These are phyloP conservation scores for Scheffersomyces titani DNA, from an alignment of 1,139 yeast species.

Conservation along the genomic window DNA sequence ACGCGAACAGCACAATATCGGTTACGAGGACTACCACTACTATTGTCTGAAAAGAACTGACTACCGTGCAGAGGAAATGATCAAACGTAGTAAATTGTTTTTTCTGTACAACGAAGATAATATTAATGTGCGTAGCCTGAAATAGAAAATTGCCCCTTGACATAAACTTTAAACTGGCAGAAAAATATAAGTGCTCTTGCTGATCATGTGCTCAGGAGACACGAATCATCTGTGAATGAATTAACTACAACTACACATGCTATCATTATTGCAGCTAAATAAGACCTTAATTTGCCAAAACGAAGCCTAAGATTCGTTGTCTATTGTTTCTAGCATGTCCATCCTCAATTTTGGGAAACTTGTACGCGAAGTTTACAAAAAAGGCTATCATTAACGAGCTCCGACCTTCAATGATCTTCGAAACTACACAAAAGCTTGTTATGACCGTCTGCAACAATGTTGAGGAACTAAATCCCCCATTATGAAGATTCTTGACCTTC, in stretches of 20 bases:
- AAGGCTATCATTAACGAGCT: background rate
- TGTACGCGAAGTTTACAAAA: background rate
- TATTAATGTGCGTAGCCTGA: background rate
- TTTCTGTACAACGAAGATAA: background rate
- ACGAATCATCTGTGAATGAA: background rate
- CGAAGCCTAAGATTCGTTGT: background rate
- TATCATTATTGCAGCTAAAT: background rate
- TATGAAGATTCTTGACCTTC: background rate
- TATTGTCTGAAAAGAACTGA: background rate
- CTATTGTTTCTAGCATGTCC: background rate
- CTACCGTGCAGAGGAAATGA: background rate
- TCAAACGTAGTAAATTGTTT: background rate
- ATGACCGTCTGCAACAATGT: background rate
- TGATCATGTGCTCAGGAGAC: background rate
- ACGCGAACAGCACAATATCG: background rate
- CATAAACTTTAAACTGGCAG: background rate
- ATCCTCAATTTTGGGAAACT: background rate
- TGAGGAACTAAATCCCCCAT: background rate
- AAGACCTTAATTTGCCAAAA: background rate
- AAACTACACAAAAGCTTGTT: background rate
- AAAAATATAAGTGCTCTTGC: background rate
- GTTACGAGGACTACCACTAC: background rate
- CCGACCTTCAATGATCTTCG: background rate
- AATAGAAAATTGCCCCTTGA: background rate
- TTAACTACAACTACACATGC: background rate